Evolutionary conservation across 1,284 basidiomycete species (phyloP), one percentile per base, ranked within the genome.

Genomic region (Ganoderma lucidum): DNA sequence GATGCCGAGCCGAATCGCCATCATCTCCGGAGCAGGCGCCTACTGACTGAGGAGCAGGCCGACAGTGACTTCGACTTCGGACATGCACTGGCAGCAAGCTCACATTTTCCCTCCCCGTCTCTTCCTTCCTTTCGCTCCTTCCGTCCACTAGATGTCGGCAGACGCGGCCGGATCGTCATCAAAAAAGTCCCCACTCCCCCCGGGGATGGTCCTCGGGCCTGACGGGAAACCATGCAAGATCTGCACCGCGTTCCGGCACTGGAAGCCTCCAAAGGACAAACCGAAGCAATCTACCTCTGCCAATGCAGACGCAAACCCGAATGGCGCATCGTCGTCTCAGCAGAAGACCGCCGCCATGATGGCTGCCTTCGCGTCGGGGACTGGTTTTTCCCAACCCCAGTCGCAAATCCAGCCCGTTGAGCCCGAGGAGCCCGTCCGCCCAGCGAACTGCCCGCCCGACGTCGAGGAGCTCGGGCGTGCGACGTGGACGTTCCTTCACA

Each of bases 401-500:
- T 30, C 62, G 23, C 23, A 23, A 23, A 23, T 23, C 59, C 41
- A 59, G 12, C 9, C 53, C 3, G 0, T 63, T 44, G 9, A 64
- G 19, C 71, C 75, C 23, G 76, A 74, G 17, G 82, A 85, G 41
- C 66, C 67, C n/a, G 77, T 77, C n/a, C 86, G 84, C 59, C 88
- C 89, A 2, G 82, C 83, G 32, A 83, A 93, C 71, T 98, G 96
- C 77, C 96, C 96, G 14, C 90, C 95, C 0, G 96, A 98, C 80
- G 91, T 92, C 58, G 94, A 96, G 75, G 85, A 89, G 67, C 90
- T 98, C 53, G 96, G 96, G 6, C 89, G 90, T 63, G 92, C 96
- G 62, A 97, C 96, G 3, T 98, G 96, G 96, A 93, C 96, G 23
- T 98, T 98, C 87, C 86, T 98, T 45, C 96, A 98, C 79, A 92